Evolutionary conservation across 2,329 filamentous ascomycete species (phyloP).

Genomic region (Alternaria gansuensis): DNA sequence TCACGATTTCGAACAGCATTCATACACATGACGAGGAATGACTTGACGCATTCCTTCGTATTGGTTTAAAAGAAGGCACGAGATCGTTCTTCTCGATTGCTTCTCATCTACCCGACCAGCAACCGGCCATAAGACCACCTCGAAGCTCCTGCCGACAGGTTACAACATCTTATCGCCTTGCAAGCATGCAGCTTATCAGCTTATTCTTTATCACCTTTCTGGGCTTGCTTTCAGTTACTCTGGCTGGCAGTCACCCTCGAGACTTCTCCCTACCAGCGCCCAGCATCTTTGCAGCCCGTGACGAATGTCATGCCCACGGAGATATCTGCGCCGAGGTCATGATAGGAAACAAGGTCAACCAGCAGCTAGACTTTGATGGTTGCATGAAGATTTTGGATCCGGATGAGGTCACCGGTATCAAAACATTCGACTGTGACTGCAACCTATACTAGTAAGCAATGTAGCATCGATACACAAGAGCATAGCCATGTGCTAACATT

Average conservation of each 20-base stretch:
- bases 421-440: conserved; percentile 7
- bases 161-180: not conserved
- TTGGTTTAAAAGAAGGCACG: not conserved
- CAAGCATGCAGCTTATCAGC: not conserved
- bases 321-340: conserved; percentile 13
- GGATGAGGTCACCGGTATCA: conserved; percentile 3
- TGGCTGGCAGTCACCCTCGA: not conserved
- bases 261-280: not conserved
- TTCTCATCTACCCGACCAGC: not conserved
- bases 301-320: not conserved
- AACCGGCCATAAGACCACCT: not conserved
- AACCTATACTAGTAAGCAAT: conserved; percentile 8
- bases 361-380: conserved; percentile 5
- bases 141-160: not conserved
- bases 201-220: not conserved
- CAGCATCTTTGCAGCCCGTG: not conserved
- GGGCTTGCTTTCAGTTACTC: not conserved
- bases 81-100: too few relatives aligned
- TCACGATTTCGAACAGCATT: not conserved
- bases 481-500: not conserved
- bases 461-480: not conserved
- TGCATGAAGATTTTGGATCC: conserved; percentile 2
- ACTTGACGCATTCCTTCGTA: not conserved
- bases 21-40: too few relatives aligned
- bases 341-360: conserved; percentile 6